Base-by-base conservation (phyloP, 768 basidiomycete species). In the Tulasnella sp. region DNA sequence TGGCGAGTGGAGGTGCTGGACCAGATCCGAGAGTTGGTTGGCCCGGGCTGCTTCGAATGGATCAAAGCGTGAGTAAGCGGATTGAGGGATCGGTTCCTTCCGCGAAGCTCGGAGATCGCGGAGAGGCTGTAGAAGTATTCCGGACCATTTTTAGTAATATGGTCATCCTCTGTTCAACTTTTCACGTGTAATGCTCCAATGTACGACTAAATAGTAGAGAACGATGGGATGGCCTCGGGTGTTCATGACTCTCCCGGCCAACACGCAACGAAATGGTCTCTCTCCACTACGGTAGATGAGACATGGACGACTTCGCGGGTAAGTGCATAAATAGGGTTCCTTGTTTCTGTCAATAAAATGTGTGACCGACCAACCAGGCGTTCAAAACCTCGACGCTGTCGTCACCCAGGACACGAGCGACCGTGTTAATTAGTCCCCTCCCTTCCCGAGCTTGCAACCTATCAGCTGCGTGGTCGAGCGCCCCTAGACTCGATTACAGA, bases 201-300 rank as follows among this genome's bases (percentile, higher is more conserved):
- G 20, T 20, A 20, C 23, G 20, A 20, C 48, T 23, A 6, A 20
- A 9, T 23, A 20, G 16, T 51, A 5, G 48, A 51, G 48, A 51
- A 51, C 4, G 48, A 51, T 23, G 48, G 48, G 23, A 20, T 1
- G 18, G 18, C 2, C 48, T 5, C 5, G 48, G 23, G 48, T 23
- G 48, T 3, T 67, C 32, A 72, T 35, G 73, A 46, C 73, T 72
- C 39, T 18, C 35, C 1, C 15, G 29, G 39, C 5, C 73, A 46
- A 74, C 73, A 81, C 7, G 82, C 84, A 55, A 85, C 70, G 37
- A 86, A 80, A 29, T 81, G 74, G 74, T 85, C 84, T 77, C 80
- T 82, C 23, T 84, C 85, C 81, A 84, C 81, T 61, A 83, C 46
- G 42, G 55, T 80, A 29, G 83, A 83, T 42, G 77, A 80, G 44